Evolutionary conservation across 352 stramenopile species (phyloP).

Genomic region (Globisporangium acanthophoron): DNA sequence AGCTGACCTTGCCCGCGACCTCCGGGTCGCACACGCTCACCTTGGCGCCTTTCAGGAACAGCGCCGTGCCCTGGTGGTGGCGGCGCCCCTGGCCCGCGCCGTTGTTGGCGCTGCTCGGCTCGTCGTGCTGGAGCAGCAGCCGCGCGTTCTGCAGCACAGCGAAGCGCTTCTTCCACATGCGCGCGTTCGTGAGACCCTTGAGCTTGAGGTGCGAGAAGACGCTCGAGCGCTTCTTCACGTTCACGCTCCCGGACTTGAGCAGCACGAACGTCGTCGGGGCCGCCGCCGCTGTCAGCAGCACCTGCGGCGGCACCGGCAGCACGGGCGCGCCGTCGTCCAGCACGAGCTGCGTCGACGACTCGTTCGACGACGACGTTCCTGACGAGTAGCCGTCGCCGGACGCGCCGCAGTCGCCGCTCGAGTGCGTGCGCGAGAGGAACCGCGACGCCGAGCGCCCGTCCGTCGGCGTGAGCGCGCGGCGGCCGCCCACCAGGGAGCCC

Average conservation of each 20-base stretch:
- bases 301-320: constrained; percentile 2
- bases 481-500: neutral
- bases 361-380: neutral
- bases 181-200: constrained; percentile 41
- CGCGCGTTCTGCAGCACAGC: constrained; percentile 64
- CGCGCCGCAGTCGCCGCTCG: neutral
- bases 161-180: constrained; percentile 82
- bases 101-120: constrained; percentile 19
- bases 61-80: constrained; percentile 37
- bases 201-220: constrained; percentile 74
- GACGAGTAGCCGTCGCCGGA: neutral
- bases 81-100: too few species aligned
- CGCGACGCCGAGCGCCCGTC: neutral
- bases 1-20: constrained; percentile 68
- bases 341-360: constrained; percentile 10
- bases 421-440: constrained; percentile 6
- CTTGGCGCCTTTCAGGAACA: constrained; percentile 71
- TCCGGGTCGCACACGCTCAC: constrained; percentile 70
- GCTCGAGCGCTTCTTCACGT: constrained; percentile 80
- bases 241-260: constrained; percentile 59
- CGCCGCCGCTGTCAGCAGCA: constrained; percentile 7
- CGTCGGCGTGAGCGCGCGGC: constrained; percentile 12
- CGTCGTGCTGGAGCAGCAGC: constrained; percentile 69
- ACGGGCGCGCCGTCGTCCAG: constrained; percentile 2
- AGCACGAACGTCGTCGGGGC: constrained; percentile 35